These are phyloP conservation scores for Prunus davidiana DNA, from an alignment of 306 rosid genomes.

Conservation along the genomic window DNA sequence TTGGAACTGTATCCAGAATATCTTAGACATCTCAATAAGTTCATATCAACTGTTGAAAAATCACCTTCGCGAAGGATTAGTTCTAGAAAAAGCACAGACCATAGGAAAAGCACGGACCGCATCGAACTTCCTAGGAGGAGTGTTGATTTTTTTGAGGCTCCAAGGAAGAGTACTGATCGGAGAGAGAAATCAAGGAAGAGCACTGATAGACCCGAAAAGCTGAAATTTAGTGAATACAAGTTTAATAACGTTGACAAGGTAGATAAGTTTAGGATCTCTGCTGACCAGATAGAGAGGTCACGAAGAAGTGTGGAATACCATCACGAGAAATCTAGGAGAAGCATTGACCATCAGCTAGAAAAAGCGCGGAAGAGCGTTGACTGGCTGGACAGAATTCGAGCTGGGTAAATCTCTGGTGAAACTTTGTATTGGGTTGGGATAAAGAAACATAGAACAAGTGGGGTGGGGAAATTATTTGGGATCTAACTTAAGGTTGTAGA, in stretches of 20 bases:
- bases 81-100: constrained; percentile 64
- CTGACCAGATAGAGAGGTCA: constrained; percentile 71
- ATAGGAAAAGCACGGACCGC: background rate
- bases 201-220: constrained; percentile 56
- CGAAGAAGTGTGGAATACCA: constrained; percentile 66
- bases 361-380: constrained; percentile 76
- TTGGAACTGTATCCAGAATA: constrained; percentile 80
- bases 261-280: constrained; percentile 53
- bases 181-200: constrained; percentile 79
- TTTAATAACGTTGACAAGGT: constrained; percentile 48
- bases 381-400: constrained; percentile 82
- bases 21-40: constrained; percentile 64
- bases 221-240: constrained; percentile 55
- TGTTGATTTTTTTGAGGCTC: constrained; percentile 54
- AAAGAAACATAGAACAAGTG: constrained; percentile 33
- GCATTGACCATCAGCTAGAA: constrained; percentile 72
- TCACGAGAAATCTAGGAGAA: constrained; percentile 71
- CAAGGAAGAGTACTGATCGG: constrained; percentile 73
- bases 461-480: constrained; percentile 31
- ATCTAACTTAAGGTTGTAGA: constrained; percentile 45
- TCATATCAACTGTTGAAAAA: constrained; percentile 55
- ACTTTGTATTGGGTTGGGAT: constrained; percentile 31
- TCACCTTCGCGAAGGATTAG: constrained; percentile 43
- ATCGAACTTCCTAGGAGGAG: constrained; percentile 59
- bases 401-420: constrained; percentile 35